These are phyloP conservation scores for Rhododendron ferrugineum DNA, from an alignment of 148 eudicot species.

Conservation along the genomic window DNA sequence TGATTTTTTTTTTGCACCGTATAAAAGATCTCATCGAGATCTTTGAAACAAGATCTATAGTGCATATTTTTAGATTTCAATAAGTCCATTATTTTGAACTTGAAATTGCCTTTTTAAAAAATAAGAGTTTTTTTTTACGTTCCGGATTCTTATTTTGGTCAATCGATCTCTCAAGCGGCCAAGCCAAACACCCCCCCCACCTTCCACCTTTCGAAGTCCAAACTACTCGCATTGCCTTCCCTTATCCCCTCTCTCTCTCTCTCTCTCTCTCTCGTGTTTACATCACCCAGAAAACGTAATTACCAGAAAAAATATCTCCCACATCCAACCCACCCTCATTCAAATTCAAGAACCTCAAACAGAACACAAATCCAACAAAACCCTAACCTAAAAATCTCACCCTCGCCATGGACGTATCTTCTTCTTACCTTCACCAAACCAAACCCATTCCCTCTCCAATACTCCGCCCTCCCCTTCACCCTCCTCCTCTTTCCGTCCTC, in stretches of 20 bases:
- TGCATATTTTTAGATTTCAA: too few species aligned
- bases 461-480: constrained; percentile 16
- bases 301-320: constrained; percentile 1
- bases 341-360: background rate
- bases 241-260: background rate
- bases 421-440: constrained; percentile 6
- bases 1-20: too few species aligned
- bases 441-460: constrained; percentile 17
- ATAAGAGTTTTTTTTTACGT: too few species aligned
- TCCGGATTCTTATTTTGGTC: too few species aligned
- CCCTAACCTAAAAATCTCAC: background rate
- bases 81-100: too few species aligned
- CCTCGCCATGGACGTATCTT: constrained; percentile 17
- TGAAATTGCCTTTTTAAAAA: too few species aligned
- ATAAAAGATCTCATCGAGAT: too few species aligned
- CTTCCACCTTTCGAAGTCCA: too few species aligned
- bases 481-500: constrained; percentile 17
- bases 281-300: background rate
- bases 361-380: background rate
- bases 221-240: background rate
- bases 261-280: background rate
- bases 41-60: too few species aligned
- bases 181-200: too few species aligned
- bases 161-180: too few species aligned
- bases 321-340: background rate